Conservation (phyloP, 2,329 filamentous ascomycete species). For the Tolypocladium ovalisporum region DNA sequence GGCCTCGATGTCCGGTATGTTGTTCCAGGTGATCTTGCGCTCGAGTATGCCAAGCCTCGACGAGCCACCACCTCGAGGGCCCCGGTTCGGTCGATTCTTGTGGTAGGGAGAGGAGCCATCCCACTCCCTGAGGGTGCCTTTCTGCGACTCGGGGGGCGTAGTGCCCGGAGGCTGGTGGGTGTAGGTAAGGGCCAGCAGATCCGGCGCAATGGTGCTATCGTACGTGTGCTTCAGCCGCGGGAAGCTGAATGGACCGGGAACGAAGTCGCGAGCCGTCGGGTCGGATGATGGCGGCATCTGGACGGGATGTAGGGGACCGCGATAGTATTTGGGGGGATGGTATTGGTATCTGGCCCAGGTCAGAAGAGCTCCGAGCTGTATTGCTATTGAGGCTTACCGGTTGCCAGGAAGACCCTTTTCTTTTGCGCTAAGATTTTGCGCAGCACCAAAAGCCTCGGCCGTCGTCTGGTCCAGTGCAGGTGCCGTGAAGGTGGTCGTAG, state of each 20-base stretch:
- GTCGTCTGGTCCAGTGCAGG: conserved; percentile 27
- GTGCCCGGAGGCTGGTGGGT: conserved; percentile 74
- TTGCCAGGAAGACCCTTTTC: conserved; percentile 32
- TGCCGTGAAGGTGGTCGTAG: conserved; percentile 34
- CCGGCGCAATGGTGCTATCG: conserved; percentile 72
- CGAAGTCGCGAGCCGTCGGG: conserved; percentile 76
- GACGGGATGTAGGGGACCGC: conserved; percentile 85
- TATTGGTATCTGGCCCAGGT: conserved; percentile 67
- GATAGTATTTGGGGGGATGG: conserved; percentile 87
- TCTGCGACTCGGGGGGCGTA: conserved; percentile 28
- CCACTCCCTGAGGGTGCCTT: conserved; percentile 71
- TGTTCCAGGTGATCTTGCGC: conserved; percentile 65
- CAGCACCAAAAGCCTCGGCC: conserved; percentile 28
- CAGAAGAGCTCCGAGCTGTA: not conserved
- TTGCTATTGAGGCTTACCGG: conserved; percentile 23
- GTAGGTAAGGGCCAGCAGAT: conserved; percentile 84
- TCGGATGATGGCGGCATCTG: conserved; percentile 82
- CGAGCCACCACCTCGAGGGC: conserved; percentile 60
- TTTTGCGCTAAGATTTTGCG: conserved; percentile 22
- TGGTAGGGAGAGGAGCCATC: conserved; percentile 88
- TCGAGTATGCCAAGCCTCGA: conserved; percentile 63
- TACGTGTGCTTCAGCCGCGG: conserved; percentile 86
- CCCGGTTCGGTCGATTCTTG: conserved; percentile 77
- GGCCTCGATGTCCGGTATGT: conserved; percentile 71
- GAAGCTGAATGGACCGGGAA: conserved; percentile 81